These are phyloP conservation scores for Microthlaspi erraticum DNA, from an alignment of 345 rosid genomes.

Conservation along the genomic window DNA sequence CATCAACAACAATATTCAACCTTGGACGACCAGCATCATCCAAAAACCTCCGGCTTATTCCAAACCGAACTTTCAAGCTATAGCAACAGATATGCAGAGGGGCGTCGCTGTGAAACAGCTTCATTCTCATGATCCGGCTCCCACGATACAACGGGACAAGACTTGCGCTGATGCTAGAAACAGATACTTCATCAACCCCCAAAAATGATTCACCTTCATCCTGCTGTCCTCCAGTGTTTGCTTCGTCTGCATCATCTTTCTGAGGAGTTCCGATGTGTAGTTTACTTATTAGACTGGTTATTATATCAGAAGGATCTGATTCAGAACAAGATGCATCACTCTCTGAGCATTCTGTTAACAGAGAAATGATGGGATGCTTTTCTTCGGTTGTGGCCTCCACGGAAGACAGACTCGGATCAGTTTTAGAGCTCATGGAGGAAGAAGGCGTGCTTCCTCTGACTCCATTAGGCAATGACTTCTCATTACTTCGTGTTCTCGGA, in stretches of 20 bases:
- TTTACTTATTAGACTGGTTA: constrained; percentile 51
- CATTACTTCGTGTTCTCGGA: constrained; percentile 61
- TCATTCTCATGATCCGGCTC: constrained; percentile 53
- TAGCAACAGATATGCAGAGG: constrained; percentile 58
- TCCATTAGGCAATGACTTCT: constrained; percentile 47
- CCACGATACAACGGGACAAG: constrained; percentile 53
- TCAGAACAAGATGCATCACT: constrained; percentile 26
- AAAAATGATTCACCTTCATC: constrained; percentile 47
- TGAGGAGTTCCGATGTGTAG: constrained; percentile 47
- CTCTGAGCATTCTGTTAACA: constrained; percentile 36
- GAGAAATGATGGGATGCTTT: constrained; percentile 58
- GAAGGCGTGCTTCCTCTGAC: constrained; percentile 31
- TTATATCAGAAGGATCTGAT: constrained; percentile 46
- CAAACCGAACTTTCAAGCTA: constrained; percentile 65
- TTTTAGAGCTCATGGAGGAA: constrained; percentile 43
- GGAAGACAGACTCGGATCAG: constrained; percentile 28
- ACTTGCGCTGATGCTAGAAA: constrained; percentile 55
- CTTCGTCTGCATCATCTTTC: constrained; percentile 52
- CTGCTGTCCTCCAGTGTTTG: constrained; percentile 34
- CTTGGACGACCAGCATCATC: constrained; percentile 63
- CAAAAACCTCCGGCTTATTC: constrained; percentile 53
- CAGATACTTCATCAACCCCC: constrained; percentile 58
- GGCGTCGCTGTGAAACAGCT: constrained; percentile 52
- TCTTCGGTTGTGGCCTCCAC: constrained; percentile 28
- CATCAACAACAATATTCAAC: constrained; percentile 68